A percentile compares a stretch with the other conserved stretches of the same genome.
Conservation (phyloP, 768 basidiomycete species). For the Pholiota conissans region DNA sequence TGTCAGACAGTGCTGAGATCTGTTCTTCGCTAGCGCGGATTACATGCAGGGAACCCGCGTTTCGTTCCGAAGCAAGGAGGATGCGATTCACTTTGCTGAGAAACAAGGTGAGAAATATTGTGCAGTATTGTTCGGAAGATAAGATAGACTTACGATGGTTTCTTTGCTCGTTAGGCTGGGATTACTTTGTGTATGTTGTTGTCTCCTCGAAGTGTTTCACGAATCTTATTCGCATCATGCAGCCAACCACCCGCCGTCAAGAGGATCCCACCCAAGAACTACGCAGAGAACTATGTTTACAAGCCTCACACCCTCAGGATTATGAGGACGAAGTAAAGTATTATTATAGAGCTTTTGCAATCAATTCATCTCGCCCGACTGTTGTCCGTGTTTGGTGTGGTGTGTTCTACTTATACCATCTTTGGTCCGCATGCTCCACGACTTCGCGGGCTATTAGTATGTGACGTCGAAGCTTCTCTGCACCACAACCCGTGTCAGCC, state of each 20-base stretch:
- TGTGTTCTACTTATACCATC: neutral
- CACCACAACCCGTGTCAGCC: neutral
- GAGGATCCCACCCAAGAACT: constrained; percentile 83
- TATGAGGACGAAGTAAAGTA: constrained; percentile 83
- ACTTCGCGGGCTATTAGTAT: neutral
- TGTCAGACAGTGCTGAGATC: neutral
- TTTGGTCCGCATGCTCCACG: neutral
- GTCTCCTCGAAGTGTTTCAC: constrained; percentile 8
- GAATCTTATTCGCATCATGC: constrained; percentile 15
- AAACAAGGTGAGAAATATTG: constrained; percentile 71
- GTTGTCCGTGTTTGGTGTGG: neutral
- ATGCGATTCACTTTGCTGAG: constrained; percentile 93
- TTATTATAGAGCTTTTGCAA: constrained; percentile 3
- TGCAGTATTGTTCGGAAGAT: neutral
- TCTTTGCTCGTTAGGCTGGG: constrained; percentile 64
- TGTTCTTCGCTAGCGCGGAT: constrained; percentile 62
- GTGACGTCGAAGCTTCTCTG: neutral
- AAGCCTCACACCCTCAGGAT: constrained; percentile 78
- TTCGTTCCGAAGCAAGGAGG: constrained; percentile 83
- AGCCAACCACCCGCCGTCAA: constrained; percentile 62
- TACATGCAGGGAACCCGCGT: constrained; percentile 93
- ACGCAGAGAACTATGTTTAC: constrained; percentile 91
- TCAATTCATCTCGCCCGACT: neutral
- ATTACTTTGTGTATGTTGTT: constrained; percentile 79
- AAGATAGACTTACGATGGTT: constrained; percentile 11